A percentile compares a stretch with the other conserved stretches of the same genome.
Conservation (phyloP, 116 monocot genomes). For the Thalassia testudinum region DNA sequence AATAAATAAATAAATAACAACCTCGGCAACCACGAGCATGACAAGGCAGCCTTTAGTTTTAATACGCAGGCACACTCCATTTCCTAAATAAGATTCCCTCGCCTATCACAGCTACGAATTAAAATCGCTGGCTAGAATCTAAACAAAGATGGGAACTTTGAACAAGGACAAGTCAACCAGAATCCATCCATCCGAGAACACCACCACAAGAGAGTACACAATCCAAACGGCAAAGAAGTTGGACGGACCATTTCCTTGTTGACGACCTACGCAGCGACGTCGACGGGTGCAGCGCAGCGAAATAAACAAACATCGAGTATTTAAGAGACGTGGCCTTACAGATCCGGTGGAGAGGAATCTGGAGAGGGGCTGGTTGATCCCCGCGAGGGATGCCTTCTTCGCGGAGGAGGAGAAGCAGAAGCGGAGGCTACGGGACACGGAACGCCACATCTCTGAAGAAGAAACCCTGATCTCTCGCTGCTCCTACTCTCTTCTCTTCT, state of each 20-base stretch:
- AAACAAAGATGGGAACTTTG: no score
- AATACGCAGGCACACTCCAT: background rate
- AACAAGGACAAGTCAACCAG: no score
- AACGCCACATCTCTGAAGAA: conserved; percentile 50
- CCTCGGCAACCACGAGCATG: no score
- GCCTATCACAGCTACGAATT: no score
- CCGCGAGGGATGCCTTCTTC: conserved; percentile 13
- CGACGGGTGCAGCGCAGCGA: background rate
- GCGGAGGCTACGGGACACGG: conserved; percentile 30
- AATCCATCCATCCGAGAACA: no score
- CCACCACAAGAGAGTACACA: background rate
- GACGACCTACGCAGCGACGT: background rate
- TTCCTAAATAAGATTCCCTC: no score
- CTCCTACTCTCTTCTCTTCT: background rate
- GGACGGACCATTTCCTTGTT: background rate
- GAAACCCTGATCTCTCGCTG: no score
- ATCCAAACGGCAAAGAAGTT: background rate
- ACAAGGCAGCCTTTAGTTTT: background rate
- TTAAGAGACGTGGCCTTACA: conserved; percentile 9
- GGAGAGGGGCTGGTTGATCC: background rate
- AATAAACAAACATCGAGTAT: background rate
- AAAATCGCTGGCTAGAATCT: no score
- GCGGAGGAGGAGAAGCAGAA: conserved; percentile 21
- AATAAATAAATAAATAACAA: background rate
- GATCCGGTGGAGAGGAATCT: conserved; percentile 46